These are phyloP conservation scores for Pezicula carpinea DNA, from an alignment of 2,329 filamentous ascomycete genomes.

Conservation along the genomic window DNA sequence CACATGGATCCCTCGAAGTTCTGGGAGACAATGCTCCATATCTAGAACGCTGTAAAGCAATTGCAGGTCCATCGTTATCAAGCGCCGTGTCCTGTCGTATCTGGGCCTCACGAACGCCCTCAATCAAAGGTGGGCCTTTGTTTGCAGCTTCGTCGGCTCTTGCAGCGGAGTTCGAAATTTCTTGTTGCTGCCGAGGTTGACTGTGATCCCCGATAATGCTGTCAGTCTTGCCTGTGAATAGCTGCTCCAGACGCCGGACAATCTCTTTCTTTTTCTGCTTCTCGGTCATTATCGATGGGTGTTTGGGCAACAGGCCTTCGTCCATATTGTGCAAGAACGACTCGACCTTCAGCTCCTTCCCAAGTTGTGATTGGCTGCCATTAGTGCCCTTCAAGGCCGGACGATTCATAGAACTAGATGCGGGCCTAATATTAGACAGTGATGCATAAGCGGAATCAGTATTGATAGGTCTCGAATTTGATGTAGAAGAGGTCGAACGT, in stretches of 20 bases:
- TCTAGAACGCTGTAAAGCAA: too few species aligned
- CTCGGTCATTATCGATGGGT: slow-evolving; percentile 57
- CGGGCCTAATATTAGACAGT: slow-evolving; percentile 43
- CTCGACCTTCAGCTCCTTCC: slow-evolving; percentile 56
- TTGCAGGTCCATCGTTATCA: slow-evolving; percentile 9
- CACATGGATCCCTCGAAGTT: slow-evolving; percentile 7
- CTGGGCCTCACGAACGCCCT: slow-evolving; percentile 36
- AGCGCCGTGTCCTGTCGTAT: slow-evolving; percentile 23
- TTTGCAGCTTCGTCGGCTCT: slow-evolving; percentile 28
- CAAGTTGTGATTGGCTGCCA: slow-evolving; percentile 3
- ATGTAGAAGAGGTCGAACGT: slow-evolving; percentile 14
- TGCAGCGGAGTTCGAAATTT: slow-evolving; percentile 50
- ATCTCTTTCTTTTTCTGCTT: slow-evolving; percentile 73
- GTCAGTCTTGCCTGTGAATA: slow-evolving; percentile 69
- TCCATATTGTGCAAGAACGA: slow-evolving; percentile 71
- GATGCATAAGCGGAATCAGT: slow-evolving; percentile 62
- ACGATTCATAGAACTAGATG: slow-evolving; percentile 27
- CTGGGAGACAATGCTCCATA: slow-evolving; percentile 13
- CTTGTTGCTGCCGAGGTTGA: slow-evolving; percentile 33
- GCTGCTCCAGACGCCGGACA: slow-evolving; percentile 70
- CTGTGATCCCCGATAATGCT: slow-evolving; percentile 22
- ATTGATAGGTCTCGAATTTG: slow-evolving; percentile 39
- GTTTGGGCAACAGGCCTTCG: slow-evolving; percentile 59
- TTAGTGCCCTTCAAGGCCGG: slow-evolving; percentile 1
- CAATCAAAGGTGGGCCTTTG: slow-evolving; percentile 14